Percentiles rank a stretch among this genome's conserved stretches.
Evolutionary conservation across 768 basidiomycete species (phyloP).

Genomic region (Rhodocollybia butyracea): DNA sequence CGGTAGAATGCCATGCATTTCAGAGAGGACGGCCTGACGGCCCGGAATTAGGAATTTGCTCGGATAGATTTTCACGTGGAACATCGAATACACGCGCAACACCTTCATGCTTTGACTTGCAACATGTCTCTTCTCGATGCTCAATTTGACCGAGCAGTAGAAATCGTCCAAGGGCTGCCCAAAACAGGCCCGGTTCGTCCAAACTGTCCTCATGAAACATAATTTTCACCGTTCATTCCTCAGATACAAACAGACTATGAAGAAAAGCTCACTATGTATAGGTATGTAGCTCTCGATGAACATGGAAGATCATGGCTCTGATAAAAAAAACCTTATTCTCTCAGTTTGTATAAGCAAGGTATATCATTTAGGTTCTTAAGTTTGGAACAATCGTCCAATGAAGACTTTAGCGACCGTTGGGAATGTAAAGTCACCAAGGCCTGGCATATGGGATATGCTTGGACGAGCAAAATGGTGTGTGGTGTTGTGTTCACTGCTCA

Average conservation of each 20-base stretch:
- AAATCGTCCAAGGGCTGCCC: constrained; percentile 89
- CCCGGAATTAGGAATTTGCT: too few relatives aligned
- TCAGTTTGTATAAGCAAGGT: constrained; percentile 94
- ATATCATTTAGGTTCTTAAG: constrained; percentile 10
- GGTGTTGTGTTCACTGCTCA: neutral
- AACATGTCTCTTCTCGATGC: constrained; percentile 53
- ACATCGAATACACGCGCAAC: too few relatives aligned
- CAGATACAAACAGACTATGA: constrained; percentile 90
- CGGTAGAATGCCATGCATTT: too few relatives aligned
- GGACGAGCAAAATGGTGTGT: constrained; percentile 89
- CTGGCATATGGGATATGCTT: constrained; percentile 88
- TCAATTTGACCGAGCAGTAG: constrained; percentile 91
- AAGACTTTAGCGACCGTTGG: constrained; percentile 73
- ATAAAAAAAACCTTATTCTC: constrained; percentile 9
- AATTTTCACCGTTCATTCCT: neutral
- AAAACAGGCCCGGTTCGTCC: constrained; percentile 69
- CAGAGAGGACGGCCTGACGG: too few relatives aligned
- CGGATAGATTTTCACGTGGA: too few relatives aligned
- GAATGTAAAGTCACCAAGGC: constrained; percentile 75
- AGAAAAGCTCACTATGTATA: constrained; percentile 92
- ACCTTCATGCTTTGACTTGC: neutral
- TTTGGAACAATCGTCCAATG: neutral
- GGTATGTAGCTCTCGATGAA: constrained; percentile 38
- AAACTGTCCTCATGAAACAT: neutral
- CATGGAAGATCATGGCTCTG: neutral